Percentiles rank a stretch among this genome's conserved stretches.
These are phyloP conservation scores for Cucurbita pepo DNA, from an alignment of 306 rosid genomes.

Conservation along the genomic window DNA sequence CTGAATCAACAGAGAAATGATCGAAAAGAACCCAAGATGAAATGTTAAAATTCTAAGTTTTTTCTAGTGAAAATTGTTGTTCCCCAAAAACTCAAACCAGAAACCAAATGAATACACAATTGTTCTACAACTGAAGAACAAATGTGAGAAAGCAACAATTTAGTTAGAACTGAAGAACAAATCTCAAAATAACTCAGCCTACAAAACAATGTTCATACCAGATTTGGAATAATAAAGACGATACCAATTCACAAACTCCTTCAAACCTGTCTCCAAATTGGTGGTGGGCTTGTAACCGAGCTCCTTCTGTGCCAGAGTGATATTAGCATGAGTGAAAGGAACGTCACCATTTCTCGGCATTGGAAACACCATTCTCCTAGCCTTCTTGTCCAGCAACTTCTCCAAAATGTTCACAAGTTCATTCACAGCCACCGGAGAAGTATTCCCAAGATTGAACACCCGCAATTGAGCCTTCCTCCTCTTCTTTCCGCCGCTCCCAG, in stretches of 20 bases:
- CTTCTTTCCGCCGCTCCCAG: slow-evolving; percentile 19
- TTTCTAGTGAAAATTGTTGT: neutral
- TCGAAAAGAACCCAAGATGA: neutral
- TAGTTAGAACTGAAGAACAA: neutral
- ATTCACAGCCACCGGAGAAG: slow-evolving; percentile 13
- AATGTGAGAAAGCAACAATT: neutral
- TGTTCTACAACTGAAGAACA: neutral
- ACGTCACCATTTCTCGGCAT: slow-evolving; percentile 22
- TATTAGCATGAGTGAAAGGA: slow-evolving; percentile 22
- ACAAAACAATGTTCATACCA: neutral
- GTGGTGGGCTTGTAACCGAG: slow-evolving; percentile 24
- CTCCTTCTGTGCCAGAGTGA: slow-evolving; percentile 17
- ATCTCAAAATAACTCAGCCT: neutral
- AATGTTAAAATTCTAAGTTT: neutral
- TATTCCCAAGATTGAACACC: slow-evolving; percentile 20
- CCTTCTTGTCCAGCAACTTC: slow-evolving; percentile 17
- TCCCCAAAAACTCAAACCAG: neutral
- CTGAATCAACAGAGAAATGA: neutral
- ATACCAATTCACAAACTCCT: slow-evolving; percentile 26
- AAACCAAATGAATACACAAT: neutral
- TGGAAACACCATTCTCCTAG: slow-evolving; percentile 9
- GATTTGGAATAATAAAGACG: slow-evolving; percentile 10
- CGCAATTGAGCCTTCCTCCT: slow-evolving; percentile 12
- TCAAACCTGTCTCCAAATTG: slow-evolving; percentile 25
- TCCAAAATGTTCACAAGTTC: slow-evolving; percentile 23